These are phyloP conservation scores for Cadophora sp. DNA, from an alignment of 2,329 filamentous ascomycete species.

Conservation along the genomic window DNA sequence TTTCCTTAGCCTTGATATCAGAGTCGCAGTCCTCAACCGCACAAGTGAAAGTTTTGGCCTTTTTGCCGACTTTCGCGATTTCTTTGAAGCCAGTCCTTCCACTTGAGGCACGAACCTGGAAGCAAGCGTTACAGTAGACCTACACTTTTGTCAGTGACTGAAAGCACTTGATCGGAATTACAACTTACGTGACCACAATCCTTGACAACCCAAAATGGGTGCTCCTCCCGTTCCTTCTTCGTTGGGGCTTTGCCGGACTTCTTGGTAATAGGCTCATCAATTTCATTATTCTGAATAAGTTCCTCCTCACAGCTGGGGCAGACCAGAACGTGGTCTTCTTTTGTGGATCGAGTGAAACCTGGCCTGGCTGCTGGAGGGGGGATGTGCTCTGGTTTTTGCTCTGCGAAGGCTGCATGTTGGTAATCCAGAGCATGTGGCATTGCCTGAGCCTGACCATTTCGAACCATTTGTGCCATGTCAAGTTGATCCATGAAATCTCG, in stretches of 20 bases:
- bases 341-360: constrained; percentile 83
- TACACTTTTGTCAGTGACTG: constrained; percentile 44
- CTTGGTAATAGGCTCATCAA: constrained; percentile 47
- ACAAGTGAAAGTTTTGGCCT: constrained; percentile 50
- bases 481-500: constrained; percentile 22
- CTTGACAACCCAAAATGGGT: constrained; percentile 92
- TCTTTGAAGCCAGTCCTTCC: constrained; percentile 47
- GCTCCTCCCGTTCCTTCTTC: constrained; percentile 63
- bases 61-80: constrained; percentile 45
- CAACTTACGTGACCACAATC: constrained; percentile 85
- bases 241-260: constrained; percentile 55
- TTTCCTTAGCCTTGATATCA: constrained; percentile 59
- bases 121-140: constrained; percentile 70
- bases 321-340: constrained; percentile 74
- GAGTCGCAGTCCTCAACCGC: constrained; percentile 62
- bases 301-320: constrained; percentile 90
- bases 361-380: constrained; percentile 60
- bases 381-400: constrained; percentile 41
- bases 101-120: constrained; percentile 54
- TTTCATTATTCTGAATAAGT: constrained; percentile 69
- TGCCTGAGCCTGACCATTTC: constrained; percentile 24
- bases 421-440: constrained; percentile 42
- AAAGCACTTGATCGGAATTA: not conserved
- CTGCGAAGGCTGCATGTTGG: constrained; percentile 33
- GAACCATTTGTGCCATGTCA: constrained; percentile 18